phyloP scores from a whole-genome alignment of 331 rosid genomes.

The Saraca asoca region DNA sequence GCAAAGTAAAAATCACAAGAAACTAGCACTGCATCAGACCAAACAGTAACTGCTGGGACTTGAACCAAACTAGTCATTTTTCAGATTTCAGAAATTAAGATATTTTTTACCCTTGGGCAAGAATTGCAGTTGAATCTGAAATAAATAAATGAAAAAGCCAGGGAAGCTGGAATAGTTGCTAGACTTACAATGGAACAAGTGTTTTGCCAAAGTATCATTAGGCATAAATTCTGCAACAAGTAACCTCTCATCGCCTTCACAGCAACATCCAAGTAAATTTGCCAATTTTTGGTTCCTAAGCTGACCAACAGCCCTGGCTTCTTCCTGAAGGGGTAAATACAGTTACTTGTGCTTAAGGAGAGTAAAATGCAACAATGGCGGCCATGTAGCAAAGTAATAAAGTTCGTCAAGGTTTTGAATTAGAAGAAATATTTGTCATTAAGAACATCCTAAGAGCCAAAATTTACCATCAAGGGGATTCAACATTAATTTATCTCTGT shows the following conservation, averaged over 20 bases:
- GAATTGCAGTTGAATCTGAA: conserved; percentile 9
- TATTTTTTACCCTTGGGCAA: background rate
- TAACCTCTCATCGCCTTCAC: conserved; percentile 87
- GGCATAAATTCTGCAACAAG: conserved; percentile 88
- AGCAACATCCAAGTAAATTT: conserved; percentile 92
- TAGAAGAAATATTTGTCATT: too few relatives aligned
- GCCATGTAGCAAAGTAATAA: background rate
- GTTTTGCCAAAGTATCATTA: conserved; percentile 86
- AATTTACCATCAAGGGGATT: too few relatives aligned
- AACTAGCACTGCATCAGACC: background rate
- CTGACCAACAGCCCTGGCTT: conserved; percentile 87
- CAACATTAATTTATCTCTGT: too few relatives aligned
- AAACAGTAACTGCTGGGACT: background rate
- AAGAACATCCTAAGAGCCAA: too few relatives aligned
- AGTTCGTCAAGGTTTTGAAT: too few relatives aligned
- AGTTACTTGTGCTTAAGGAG: conserved; percentile 26
- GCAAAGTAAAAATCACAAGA: background rate
- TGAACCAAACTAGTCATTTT: background rate
- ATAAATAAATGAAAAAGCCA: conserved; percentile 15
- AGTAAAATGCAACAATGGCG: conserved; percentile 18
- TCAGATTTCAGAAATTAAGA: conserved; percentile 9
- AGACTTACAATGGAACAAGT: conserved; percentile 89
- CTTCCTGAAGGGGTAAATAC: conserved; percentile 54
- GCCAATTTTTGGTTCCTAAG: conserved; percentile 79
- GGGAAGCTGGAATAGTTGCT: conserved; percentile 5